Conservation (phyloP, 352 stramenopile species). For the Phytophthora podocarpi region DNA sequence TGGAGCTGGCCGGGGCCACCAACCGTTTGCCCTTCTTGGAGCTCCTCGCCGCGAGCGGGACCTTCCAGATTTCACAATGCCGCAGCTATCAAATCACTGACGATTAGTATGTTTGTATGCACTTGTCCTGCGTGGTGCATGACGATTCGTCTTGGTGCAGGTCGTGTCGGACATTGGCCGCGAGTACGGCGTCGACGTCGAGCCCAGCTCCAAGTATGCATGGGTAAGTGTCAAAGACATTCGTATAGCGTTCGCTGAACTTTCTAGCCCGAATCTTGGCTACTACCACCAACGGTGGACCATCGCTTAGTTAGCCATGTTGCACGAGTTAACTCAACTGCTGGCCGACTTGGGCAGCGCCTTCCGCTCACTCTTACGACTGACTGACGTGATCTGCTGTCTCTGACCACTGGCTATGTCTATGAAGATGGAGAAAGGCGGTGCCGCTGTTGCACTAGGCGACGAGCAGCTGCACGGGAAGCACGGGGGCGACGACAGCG, state of each 20-base stretch:
- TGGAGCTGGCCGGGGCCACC: not conserved
- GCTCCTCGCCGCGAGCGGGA: conserved; percentile 3
- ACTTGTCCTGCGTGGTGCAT: conserved; percentile 22
- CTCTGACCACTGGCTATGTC: conserved; percentile 50
- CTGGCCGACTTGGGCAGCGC: conserved; percentile 5
- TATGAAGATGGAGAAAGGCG: conserved; percentile 56
- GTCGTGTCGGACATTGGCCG: conserved; percentile 44
- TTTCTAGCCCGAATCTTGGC: conserved; percentile 26
- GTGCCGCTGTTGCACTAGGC: conserved; percentile 26
- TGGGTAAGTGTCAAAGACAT: conserved; percentile 28
- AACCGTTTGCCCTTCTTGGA: conserved; percentile 14
- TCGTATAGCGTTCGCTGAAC: conserved; percentile 21
- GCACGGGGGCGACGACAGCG: conserved; percentile 23
- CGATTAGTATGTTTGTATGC: conserved; percentile 26
- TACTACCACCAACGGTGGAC: conserved; percentile 36
- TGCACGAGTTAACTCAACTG: conserved; percentile 26
- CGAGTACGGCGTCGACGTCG: conserved; percentile 45
- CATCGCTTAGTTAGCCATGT: conserved; percentile 40
- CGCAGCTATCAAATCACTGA: conserved; percentile 30
- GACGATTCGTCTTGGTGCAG: conserved; percentile 17
- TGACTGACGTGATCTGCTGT: conserved; percentile 44
- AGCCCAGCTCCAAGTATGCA: conserved; percentile 29
- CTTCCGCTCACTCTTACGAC: conserved; percentile 17
- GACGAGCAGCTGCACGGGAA: conserved; percentile 42
- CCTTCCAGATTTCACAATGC: conserved; percentile 27